Evolutionary conservation across 2,329 filamentous ascomycete genomes (phyloP), one percentile per base, ranked within the genome.

Genomic region (Scedosporium minutisporum): DNA sequence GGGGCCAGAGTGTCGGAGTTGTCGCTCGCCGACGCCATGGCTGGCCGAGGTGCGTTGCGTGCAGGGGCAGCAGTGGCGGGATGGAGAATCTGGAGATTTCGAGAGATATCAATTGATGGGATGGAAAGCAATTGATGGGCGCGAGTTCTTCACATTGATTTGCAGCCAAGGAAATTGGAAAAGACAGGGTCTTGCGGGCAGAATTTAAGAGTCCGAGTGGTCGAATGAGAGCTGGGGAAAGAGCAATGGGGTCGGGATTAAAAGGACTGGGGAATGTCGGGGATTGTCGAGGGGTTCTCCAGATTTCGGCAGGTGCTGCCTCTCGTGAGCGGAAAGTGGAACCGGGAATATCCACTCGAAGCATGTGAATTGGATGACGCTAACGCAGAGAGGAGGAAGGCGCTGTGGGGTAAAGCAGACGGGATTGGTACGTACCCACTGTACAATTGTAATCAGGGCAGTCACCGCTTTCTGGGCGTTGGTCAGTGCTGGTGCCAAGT

Each of bases 1-100:
- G 88, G 88, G 60, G 88, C 86, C 58, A 85, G 85, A 6, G 58
- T 57, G 67, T 78, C 74, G 67, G 77, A 75, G 60, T 57, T 46
- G 29, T 61, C 46, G 60, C 41, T 57, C 44, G 53, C 18, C 7
- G 60, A 38, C 25, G 60, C 60, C 60, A 61, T 61, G 53, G 60
- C 27, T 61, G 53, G 60, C 27, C 60, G 48, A 61, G 25, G 60
- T 55, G 57, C 57, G 42, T 29, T 38, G 33, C 33, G 33, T 38
- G 33, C 33, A 38, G 33, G 57, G 38, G 51, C 51, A 57, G 25
- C 21, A 53, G 23, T 33, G 21, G 12, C 42, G 25, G 16, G 23
- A 23, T 21, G 21, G 3, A 23, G 51, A 21, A 57, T 27, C 21
- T 57, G 14, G 55, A 21, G 16, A n/a, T 33, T 38, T 18, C 3